A percentile compares a stretch with the other conserved stretches of the same genome.
These are phyloP conservation scores for Scopulariopsis brevicaulis DNA, from an alignment of 2,329 filamentous ascomycete species.

Conservation along the genomic window DNA sequence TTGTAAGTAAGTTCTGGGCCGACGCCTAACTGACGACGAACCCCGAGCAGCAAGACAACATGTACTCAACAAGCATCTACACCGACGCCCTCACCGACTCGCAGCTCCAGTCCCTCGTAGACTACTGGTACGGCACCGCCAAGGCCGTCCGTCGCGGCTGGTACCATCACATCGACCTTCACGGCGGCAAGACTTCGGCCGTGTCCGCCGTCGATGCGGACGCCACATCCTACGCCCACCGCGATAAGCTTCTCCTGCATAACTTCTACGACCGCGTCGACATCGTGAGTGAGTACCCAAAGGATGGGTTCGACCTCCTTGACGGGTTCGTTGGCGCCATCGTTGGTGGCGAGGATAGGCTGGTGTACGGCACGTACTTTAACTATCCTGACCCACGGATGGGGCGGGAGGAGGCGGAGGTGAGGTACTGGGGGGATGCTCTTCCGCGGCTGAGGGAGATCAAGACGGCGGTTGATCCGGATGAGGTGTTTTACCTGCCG, in stretches of 20 bases:
- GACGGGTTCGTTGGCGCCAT: slow-evolving; percentile 21
- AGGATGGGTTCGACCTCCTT: slow-evolving; percentile 20
- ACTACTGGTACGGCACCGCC: slow-evolving; percentile 10
- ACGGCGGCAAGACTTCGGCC: slow-evolving; percentile 22
- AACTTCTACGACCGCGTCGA: slow-evolving; percentile 32
- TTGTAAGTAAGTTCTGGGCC: too few species aligned
- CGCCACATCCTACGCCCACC: slow-evolving; percentile 24
- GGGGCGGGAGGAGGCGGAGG: slow-evolving; percentile 18
- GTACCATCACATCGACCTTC: slow-evolving; percentile 15
- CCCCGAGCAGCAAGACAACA: slow-evolving; percentile 13
- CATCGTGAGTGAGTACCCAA: slow-evolving; percentile 17
- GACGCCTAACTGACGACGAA: background rate
- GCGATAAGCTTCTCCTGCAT: slow-evolving; percentile 34
- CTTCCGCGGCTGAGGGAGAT: slow-evolving; percentile 18
- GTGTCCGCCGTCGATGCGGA: slow-evolving; percentile 15
- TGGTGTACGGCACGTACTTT: slow-evolving; percentile 26
- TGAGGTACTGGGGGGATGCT: slow-evolving; percentile 23
- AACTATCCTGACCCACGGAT: slow-evolving; percentile 27
- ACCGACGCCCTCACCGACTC: slow-evolving; percentile 12
- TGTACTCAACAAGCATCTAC: slow-evolving; percentile 18
- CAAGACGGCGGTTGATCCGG: slow-evolving; percentile 23
- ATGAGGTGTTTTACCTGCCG: slow-evolving; percentile 26
- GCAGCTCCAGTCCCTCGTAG: slow-evolving; percentile 12
- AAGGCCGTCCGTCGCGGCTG: slow-evolving; percentile 5
- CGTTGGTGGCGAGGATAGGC: slow-evolving; percentile 14